Evolutionary conservation across 129 eudicot species (phyloP).

Genomic region (Pulicaria dysenterica): DNA sequence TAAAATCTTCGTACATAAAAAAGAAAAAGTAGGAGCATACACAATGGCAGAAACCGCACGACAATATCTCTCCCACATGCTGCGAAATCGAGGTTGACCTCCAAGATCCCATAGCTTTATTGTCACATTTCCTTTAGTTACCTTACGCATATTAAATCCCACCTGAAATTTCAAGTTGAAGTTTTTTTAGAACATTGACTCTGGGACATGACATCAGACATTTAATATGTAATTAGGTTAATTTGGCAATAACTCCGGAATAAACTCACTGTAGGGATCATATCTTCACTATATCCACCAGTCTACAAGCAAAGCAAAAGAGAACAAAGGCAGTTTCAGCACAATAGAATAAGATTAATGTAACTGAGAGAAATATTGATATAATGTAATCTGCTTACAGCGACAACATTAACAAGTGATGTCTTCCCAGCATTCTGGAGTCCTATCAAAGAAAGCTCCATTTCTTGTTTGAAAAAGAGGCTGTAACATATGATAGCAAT

Average conservation of each 20-base stretch:
- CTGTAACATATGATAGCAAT: conserved; percentile 45
- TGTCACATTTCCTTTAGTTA: conserved; percentile 95
- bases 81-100: conserved; percentile 98
- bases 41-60: conserved; percentile 99
- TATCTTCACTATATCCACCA: conserved; percentile 97
- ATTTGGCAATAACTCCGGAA: conserved; percentile 8
- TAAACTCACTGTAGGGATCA: conserved; percentile 88
- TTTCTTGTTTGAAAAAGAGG: conserved; percentile 98
- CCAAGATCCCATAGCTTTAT: conserved; percentile 99
- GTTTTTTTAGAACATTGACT: neutral
- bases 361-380: conserved; percentile 1
- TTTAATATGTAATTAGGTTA: neutral
- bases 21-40: conserved; percentile 44
- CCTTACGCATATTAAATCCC: conserved; percentile 97
- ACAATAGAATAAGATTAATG: conserved; percentile 1
- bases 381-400: conserved; percentile 60
- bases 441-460: conserved; percentile 98
- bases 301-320: conserved; percentile 46
- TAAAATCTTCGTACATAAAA: neutral
- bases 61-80: conserved; percentile 99
- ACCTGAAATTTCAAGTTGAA: conserved; percentile 49
- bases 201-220: neutral
- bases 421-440: conserved; percentile 99
- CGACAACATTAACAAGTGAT: conserved; percentile 95
- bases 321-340: conserved; percentile 15